These are phyloP conservation scores for Cytospora piceae DNA, from an alignment of 2,329 filamentous ascomycete genomes.

Conservation along the genomic window DNA sequence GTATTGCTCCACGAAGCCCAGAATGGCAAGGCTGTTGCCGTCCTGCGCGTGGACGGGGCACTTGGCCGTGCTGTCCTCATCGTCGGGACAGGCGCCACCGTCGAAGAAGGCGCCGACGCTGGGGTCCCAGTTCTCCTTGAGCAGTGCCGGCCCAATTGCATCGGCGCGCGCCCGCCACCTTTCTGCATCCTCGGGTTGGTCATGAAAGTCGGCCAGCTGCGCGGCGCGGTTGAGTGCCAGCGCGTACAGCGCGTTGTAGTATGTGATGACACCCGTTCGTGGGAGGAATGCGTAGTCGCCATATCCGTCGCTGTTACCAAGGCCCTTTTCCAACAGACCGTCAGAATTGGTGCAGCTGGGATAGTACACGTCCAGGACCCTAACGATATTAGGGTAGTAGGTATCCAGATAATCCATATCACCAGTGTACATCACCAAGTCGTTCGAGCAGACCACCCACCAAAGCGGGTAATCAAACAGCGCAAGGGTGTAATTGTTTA, in stretches of 20 bases:
- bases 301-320: slow-evolving; percentile 49
- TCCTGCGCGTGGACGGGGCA: slow-evolving; percentile 52
- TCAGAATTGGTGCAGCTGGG: slow-evolving; percentile 44
- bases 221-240: slow-evolving; percentile 50
- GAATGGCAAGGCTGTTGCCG: slow-evolving; percentile 53
- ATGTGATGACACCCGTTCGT: slow-evolving; percentile 51
- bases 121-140: slow-evolving; percentile 47
- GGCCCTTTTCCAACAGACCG: slow-evolving; percentile 37
- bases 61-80: slow-evolving; percentile 30
- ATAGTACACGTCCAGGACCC: slow-evolving; percentile 52
- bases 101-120: slow-evolving; percentile 51
- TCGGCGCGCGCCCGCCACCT: slow-evolving; percentile 47
- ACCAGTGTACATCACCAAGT: slow-evolving; percentile 55
- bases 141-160: slow-evolving; percentile 42
- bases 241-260: slow-evolving; percentile 57
- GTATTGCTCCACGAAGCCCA: slow-evolving; percentile 42
- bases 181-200: slow-evolving; percentile 39
- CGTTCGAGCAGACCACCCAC: slow-evolving; percentile 54
- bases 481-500: slow-evolving; percentile 50
- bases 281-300: slow-evolving; percentile 57
- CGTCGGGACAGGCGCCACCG: slow-evolving; percentile 38
- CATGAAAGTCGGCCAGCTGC: slow-evolving; percentile 43
- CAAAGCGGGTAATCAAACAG: slow-evolving; percentile 58
- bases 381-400: slow-evolving; percentile 47
- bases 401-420: slow-evolving; percentile 45